These are phyloP conservation scores for Psidium friedrichsthalianum DNA, from an alignment of 345 rosid species.

Conservation along the genomic window DNA sequence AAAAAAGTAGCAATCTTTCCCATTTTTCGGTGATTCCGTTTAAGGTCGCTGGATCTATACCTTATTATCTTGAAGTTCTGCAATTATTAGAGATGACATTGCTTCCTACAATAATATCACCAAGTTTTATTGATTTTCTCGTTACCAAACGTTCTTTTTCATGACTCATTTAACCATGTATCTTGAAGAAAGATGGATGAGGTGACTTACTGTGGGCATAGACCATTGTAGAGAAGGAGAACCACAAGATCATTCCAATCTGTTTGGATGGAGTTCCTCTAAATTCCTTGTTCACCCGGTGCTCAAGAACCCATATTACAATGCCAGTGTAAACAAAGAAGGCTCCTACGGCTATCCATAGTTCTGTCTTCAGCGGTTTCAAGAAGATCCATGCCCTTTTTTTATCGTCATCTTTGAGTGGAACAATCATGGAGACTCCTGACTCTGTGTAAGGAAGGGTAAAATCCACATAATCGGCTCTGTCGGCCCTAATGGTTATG, in stretches of 20 bases:
- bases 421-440: constrained; percentile 23
- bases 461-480: constrained; percentile 15
- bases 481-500: constrained; percentile 2
- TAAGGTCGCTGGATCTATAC: background rate
- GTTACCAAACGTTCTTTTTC: background rate
- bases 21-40: background rate
- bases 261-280: constrained; percentile 9
- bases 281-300: constrained; percentile 11
- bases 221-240: constrained; percentile 24
- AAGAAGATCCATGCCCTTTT: constrained; percentile 25
- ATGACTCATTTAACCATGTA: background rate
- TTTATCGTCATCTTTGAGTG: background rate
- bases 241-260: constrained; percentile 14
- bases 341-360: constrained; percentile 21
- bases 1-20: background rate
- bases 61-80: background rate
- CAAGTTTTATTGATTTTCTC: background rate
- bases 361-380: constrained; percentile 25
- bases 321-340: constrained; percentile 16
- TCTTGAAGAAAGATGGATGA: background rate
- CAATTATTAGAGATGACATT: background rate
- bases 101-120: background rate
- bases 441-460: constrained; percentile 27
- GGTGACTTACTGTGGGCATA: constrained; percentile 21
- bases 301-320: constrained; percentile 25